Percentiles rank a stretch among this genome's conserved stretches.
These are phyloP conservation scores for Starmerella tilneyi DNA, from an alignment of 805 yeast species.

Conservation along the genomic window DNA sequence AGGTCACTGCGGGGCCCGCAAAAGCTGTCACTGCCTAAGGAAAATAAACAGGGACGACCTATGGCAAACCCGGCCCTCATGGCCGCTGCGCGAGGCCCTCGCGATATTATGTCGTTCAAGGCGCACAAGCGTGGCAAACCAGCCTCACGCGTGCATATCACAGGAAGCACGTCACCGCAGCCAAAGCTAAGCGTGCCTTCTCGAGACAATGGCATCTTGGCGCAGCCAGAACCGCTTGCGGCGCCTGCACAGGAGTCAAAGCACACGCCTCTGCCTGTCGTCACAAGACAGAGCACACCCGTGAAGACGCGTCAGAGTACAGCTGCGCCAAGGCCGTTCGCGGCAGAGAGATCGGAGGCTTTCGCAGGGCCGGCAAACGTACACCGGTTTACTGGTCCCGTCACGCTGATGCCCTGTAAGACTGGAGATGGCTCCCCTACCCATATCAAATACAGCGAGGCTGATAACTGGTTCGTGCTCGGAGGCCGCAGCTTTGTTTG, in stretches of 20 bases:
- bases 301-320: background rate
- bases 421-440: no score
- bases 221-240: background rate
- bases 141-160: background rate
- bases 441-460: no score
- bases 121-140: background rate
- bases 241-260: background rate
- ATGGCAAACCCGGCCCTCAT: background rate
- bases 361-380: no score
- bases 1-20: background rate
- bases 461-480: no score
- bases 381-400: no score
- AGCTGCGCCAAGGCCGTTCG: background rate
- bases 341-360: no score
- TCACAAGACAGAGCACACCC: background rate
- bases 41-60: background rate
- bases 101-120: background rate
- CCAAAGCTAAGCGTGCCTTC: slow-evolving; percentile 1
- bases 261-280: background rate
- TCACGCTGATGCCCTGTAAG: no score
- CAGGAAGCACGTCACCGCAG: slow-evolving; percentile 1
- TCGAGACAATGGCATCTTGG: no score
- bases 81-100: background rate
- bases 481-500: no score
- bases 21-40: background rate